Base-by-base conservation (phyloP, 306 rosid genomes). In the Castanospermum australe region DNA sequence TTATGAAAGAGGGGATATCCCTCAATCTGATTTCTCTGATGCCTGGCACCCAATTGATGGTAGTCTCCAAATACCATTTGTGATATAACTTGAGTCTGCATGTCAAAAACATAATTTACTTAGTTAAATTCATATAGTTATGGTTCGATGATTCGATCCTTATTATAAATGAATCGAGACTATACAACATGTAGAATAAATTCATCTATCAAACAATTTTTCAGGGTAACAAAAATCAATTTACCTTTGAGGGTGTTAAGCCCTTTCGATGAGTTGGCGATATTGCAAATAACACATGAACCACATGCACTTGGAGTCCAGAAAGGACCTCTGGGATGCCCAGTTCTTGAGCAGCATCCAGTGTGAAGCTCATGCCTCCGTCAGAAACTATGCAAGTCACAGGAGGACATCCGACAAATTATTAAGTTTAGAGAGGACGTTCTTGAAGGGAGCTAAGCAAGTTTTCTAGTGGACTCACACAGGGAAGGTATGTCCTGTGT, bases 31-130 rank as follows among this genome's bases (percentile, higher is more conserved):
- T n/a, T 2, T 39, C 79, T 64, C 67, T 85, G 82, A 87, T 83
- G n/a, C 89, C 89, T 0, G 87, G 88, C 0, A 90, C 86, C 91
- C 91, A 87, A 18, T 87, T 84, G 4, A 90, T 25, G 12, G 54
- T 73, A 0, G 85, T 83, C 2, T 87, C 81, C 41, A 89, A 72
- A 74, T 89, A 83, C 5, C 89, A n/a, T 87, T 83, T 10, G 74
- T 87, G 2, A 89, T 12, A 10, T 68, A 73, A 24, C 87, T 87
- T 1, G 47, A 67, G 64, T 89, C 93, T 89, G 87, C 60, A 17
- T 5, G 20, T 22, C 52, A 47, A 47, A 12, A 5, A 13, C 17
- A 45, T 0, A 4, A 45, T 45, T 2, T 2, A 47, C 52, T 12
- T 13, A 47, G 6, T 13, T 4, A n/a, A n/a, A n/a, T n/a, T n/a